Base-by-base conservation (phyloP, 805 yeast genomes). In the Yarrowia keelungensis region DNA sequence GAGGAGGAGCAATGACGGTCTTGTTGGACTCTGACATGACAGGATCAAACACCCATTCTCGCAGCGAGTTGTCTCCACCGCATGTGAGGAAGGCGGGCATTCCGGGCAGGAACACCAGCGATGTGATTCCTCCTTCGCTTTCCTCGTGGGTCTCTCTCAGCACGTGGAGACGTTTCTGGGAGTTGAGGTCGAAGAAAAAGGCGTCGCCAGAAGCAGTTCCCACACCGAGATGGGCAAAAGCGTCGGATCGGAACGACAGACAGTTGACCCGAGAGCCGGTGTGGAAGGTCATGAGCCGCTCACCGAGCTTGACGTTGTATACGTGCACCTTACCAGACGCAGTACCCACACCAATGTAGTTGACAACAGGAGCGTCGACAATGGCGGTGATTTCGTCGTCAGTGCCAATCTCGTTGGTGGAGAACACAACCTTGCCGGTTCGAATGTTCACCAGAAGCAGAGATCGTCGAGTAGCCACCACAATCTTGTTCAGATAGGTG, bases 31-130 rank as follows among this genome's bases (percentile, higher is more conserved):
- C 79, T 0, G 89, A 81, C 65, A 93, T 80, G 1, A 95, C 86
- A 1, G 98, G 98, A 79, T 95, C 99, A 79, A 95, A 95, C 0
- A 92, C 98, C 73, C 83, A 90, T 78, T 95, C 98, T 74, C 91
- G 91, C 73, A 95, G 81, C 46, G 87, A 86, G 78, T 95, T 95
- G 76, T 96, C 98, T 43, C 90, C 94, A 72, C 98, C 98, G 53
- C 89, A 87, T 2, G 97, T 89, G 14, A 95, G 89, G 16, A 92
- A 80, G 22, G 96, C 88, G 0, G 99, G 93, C 79, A 94, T 98
- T 3, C 98, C 98, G 73, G 91, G 89, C 69, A 95, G 81, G 77
- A 92, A 95, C 56, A 84, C 81, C 5, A 86, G 90, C 65, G 85
- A 86, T 5, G 92, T 81, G 14, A 92, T 87, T 72, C 97, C 97